Percentiles rank a stretch among this genome's conserved stretches.
Conservation (phyloP, 352 stramenopile genomes). For the Phytophthora citricola region DNA sequence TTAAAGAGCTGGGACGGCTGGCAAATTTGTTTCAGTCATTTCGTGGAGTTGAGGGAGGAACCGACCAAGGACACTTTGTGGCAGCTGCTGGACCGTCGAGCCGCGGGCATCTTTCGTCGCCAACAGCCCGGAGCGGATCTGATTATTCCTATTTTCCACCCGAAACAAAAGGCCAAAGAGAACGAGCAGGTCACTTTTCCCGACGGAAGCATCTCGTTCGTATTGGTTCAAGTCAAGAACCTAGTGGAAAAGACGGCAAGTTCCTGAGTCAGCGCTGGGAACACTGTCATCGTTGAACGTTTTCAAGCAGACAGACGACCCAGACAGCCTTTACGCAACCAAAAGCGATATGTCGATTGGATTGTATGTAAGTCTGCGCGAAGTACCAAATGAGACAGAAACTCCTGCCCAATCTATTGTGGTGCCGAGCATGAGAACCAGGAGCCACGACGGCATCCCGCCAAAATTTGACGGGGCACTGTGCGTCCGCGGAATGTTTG, state of each 20-base stretch:
- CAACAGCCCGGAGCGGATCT: background rate
- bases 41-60: background rate
- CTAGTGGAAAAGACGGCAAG: too few species aligned
- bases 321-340: too few species aligned
- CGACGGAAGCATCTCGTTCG: background rate
- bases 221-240: slow-evolving; percentile 5
- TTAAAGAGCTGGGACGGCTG: background rate
- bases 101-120: background rate
- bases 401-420: background rate
- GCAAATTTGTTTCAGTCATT: slow-evolving; percentile 3
- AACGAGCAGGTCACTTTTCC: background rate
- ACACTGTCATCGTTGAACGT: too few species aligned
- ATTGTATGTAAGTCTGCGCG: slow-evolving; percentile 1
- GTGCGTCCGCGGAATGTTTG: slow-evolving; percentile 2
- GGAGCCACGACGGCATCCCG: background rate
- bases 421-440: background rate
- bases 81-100: background rate
- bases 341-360: background rate
- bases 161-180: too few species aligned
- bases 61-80: slow-evolving; percentile 2
- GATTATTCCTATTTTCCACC: slow-evolving; percentile 3
- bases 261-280: too few species aligned
- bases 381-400: background rate
- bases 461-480: background rate
- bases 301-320: too few species aligned